Percentiles rank a stretch among this genome's conserved stretches.
Evolutionary conservation across 352 stramenopile species (phyloP).

Genomic region (Globisporangium ultimum): DNA sequence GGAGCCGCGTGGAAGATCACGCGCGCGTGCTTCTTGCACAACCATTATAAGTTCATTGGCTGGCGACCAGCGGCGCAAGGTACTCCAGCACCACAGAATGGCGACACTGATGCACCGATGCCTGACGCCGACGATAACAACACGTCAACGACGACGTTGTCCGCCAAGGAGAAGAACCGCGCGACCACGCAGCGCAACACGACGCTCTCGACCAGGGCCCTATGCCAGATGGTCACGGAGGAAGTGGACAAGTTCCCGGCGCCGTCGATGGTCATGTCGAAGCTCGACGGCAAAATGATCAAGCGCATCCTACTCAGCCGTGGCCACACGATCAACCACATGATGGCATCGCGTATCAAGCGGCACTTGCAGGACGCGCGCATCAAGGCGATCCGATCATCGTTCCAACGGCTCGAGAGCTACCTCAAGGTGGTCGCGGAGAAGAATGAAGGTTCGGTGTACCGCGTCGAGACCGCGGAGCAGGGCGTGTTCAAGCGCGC

Average conservation of each 20-base stretch:
- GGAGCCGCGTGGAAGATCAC: slow-evolving; percentile 73
- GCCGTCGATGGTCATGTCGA: slow-evolving; percentile 54
- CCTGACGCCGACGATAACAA: neutral
- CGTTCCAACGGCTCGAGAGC: slow-evolving; percentile 62
- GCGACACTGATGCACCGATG: too few relatives aligned
- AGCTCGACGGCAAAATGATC: slow-evolving; percentile 74
- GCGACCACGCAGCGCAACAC: slow-evolving; percentile 62
- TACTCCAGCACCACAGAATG: too few relatives aligned
- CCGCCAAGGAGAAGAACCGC: slow-evolving; percentile 1
- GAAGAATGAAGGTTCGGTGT: slow-evolving; percentile 65
- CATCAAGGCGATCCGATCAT: slow-evolving; percentile 49
- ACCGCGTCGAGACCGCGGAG: slow-evolving; percentile 46
- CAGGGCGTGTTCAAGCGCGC: slow-evolving; percentile 55
- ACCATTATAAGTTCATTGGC: slow-evolving; percentile 86
- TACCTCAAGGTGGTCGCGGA: slow-evolving; percentile 64
- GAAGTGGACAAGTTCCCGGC: slow-evolving; percentile 62
- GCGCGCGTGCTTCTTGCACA: slow-evolving; percentile 69
- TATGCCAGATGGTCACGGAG: slow-evolving; percentile 72
- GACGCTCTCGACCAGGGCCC: slow-evolving; percentile 72
- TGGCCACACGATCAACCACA: slow-evolving; percentile 77
- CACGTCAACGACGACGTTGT: neutral
- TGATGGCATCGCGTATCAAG: slow-evolving; percentile 84
- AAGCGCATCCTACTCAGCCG: slow-evolving; percentile 63
- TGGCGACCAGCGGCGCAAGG: slow-evolving; percentile 25
- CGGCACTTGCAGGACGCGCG: slow-evolving; percentile 59